Percentiles rank a stretch among this genome's conserved stretches.
phyloP scores from a whole-genome alignment of 495 filamentous ascomycete genomes.

The Penicillium pulvis region DNA sequence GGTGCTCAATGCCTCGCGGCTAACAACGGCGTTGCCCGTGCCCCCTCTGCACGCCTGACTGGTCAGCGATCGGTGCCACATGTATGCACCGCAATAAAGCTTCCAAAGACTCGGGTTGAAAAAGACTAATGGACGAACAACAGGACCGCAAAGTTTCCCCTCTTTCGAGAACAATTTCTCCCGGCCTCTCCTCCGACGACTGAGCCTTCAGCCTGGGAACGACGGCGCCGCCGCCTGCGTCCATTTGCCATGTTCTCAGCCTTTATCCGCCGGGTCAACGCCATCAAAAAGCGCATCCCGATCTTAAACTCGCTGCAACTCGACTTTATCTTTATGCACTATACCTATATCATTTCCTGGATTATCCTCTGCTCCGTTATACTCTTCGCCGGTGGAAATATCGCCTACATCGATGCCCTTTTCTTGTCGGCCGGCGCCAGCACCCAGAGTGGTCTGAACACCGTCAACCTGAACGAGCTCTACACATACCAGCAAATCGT shows the following conservation, averaged over 20 bases:
- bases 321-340: slow-evolving; percentile 87
- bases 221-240: slow-evolving; percentile 17
- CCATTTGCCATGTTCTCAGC: slow-evolving; percentile 36
- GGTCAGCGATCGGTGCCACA: slow-evolving; percentile 19
- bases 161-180: slow-evolving; percentile 14
- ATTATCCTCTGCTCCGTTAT: slow-evolving; percentile 73
- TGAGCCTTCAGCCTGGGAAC: slow-evolving; percentile 16
- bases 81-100: slow-evolving; percentile 8
- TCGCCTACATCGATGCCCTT: slow-evolving; percentile 86
- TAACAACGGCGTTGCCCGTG: slow-evolving; percentile 23
- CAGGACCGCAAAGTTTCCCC: slow-evolving; percentile 25
- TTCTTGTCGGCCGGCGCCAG: slow-evolving; percentile 78
- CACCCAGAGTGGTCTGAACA: slow-evolving; percentile 92
- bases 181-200: slow-evolving; percentile 11
- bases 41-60: slow-evolving; percentile 21
- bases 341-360: slow-evolving; percentile 75
- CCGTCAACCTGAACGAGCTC: slow-evolving; percentile 74
- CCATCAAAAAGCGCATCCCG: slow-evolving; percentile 33
- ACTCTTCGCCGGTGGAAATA: slow-evolving; percentile 60
- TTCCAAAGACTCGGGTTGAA: background rate
- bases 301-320: slow-evolving; percentile 57
- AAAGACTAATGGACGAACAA: background rate
- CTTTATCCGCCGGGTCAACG: slow-evolving; percentile 23
- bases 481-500: slow-evolving; percentile 76
- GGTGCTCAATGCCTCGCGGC: slow-evolving; percentile 25